A percentile compares a stretch with the other conserved stretches of the same genome.
Evolutionary conservation across 148 eudicot species (phyloP).

Genomic region (Spergularia bocconei): DNA sequence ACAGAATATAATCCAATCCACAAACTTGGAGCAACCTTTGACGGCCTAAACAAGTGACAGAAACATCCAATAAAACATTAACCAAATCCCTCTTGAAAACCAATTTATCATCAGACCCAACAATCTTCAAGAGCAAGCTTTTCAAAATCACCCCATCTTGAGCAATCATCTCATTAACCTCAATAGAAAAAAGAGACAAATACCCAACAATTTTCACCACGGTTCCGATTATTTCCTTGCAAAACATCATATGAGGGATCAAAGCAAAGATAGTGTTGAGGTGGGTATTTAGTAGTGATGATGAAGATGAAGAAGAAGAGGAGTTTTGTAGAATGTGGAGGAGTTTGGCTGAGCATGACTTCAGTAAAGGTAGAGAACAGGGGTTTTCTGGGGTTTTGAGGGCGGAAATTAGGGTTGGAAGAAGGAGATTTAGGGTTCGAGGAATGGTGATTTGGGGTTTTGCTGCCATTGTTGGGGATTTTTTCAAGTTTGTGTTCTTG

Average conservation of each 20-base stretch:
- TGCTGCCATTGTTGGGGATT: conserved; percentile 13
- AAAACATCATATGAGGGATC: conserved; percentile 38
- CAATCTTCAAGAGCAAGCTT: conserved; percentile 15
- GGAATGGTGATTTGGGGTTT: background rate
- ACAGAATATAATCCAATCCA: conserved; percentile 49
- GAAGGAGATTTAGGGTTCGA: conserved; percentile 14
- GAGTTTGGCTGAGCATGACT: conserved; percentile 15
- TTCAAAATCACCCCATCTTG: conserved; percentile 32
- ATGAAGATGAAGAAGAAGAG: conserved; percentile 1
- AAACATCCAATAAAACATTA: conserved; percentile 59
- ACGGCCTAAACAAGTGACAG: conserved; percentile 44
- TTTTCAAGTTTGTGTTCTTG: background rate
- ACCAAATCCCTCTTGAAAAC: conserved; percentile 38
- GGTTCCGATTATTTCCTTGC: conserved; percentile 28
- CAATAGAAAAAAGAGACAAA: conserved; percentile 41
- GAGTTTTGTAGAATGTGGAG: conserved; percentile 17
- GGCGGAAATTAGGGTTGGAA: conserved; percentile 31
- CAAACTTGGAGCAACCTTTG: conserved; percentile 36
- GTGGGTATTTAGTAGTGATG: background rate
- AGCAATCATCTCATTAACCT: conserved; percentile 48
- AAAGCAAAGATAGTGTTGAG: conserved; percentile 36
- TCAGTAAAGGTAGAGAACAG: conserved; percentile 20
- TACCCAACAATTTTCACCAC: conserved; percentile 44
- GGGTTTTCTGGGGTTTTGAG: conserved; percentile 27
- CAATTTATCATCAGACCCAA: conserved; percentile 11